phyloP scores from a whole-genome alignment of 352 stramenopile genomes.

The Blastocystis sp. region DNA sequence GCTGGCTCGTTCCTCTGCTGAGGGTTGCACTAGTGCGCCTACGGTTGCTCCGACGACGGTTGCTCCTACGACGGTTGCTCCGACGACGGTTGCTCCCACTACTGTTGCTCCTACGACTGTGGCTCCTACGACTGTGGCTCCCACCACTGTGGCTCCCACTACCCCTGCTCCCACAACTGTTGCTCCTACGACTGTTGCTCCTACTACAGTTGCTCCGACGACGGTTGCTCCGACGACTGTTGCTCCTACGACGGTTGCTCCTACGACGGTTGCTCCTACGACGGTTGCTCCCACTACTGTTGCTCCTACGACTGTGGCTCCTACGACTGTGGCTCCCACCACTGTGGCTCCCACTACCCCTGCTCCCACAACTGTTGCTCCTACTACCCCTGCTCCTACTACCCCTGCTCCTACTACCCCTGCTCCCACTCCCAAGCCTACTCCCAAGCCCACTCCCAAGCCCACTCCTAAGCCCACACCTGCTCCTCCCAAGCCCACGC shows the following conservation, averaged over 20 bases:
- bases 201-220: too few relatives aligned
- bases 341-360: neutral
- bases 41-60: neutral
- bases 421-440: neutral
- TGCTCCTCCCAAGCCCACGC: neutral
- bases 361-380: neutral
- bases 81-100: too few relatives aligned
- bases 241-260: neutral
- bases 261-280: neutral
- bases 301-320: too few relatives aligned
- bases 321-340: neutral
- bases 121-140: neutral
- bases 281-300: neutral
- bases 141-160: neutral
- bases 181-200: neutral
- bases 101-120: too few relatives aligned
- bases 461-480: neutral
- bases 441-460: neutral
- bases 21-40: neutral
- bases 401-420: constrained; percentile 2
- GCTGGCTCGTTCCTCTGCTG: constrained; percentile 8
- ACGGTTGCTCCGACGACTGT: too few relatives aligned
- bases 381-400: neutral
- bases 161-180: too few relatives aligned
- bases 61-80: neutral